Conservation (phyloP, 2,329 filamentous ascomycete species). For the Diplodia corticola region DNA sequence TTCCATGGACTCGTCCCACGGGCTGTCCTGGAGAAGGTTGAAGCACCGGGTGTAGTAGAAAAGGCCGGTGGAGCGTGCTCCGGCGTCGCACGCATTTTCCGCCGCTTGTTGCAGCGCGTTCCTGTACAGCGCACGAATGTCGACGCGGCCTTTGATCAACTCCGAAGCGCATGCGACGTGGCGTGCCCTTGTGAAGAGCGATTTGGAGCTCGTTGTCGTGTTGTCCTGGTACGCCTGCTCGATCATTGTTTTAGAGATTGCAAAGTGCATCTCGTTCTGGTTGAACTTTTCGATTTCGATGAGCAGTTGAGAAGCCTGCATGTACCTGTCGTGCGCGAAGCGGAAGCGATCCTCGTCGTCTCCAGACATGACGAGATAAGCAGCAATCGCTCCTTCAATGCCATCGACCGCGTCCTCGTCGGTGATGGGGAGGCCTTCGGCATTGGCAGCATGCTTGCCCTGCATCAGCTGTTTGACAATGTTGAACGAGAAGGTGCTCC, state of each 20-base stretch:
- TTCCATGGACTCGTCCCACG: constrained; percentile 68
- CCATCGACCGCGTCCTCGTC: constrained; percentile 73
- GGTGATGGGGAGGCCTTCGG: constrained; percentile 51
- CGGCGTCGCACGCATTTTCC: constrained; percentile 74
- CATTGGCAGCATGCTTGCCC: constrained; percentile 58
- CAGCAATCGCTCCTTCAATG: constrained; percentile 77
- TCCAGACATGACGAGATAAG: constrained; percentile 77
- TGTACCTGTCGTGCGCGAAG: constrained; percentile 86
- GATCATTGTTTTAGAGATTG: constrained; percentile 78
- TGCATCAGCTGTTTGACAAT: constrained; percentile 75
- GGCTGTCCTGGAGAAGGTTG: constrained; percentile 72
- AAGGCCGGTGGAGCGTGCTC: constrained; percentile 76
- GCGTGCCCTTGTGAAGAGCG: constrained; percentile 70
- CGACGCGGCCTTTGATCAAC: constrained; percentile 68
- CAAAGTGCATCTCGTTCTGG: constrained; percentile 81
- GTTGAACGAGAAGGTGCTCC: constrained; percentile 79
- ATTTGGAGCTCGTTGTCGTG: constrained; percentile 51
- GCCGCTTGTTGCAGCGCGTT: constrained; percentile 78
- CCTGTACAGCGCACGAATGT: constrained; percentile 65
- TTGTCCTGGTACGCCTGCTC: constrained; percentile 64
- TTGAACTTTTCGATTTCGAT: constrained; percentile 65
- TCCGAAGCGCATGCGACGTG: constrained; percentile 78
- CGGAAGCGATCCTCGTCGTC: constrained; percentile 82
- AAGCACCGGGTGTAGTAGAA: constrained; percentile 80
- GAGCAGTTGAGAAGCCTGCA: constrained; percentile 64